Evolutionary conservation across 805 yeast genomes (phyloP), one percentile per base, ranked within the genome.

Genomic region (Candida anglica): DNA sequence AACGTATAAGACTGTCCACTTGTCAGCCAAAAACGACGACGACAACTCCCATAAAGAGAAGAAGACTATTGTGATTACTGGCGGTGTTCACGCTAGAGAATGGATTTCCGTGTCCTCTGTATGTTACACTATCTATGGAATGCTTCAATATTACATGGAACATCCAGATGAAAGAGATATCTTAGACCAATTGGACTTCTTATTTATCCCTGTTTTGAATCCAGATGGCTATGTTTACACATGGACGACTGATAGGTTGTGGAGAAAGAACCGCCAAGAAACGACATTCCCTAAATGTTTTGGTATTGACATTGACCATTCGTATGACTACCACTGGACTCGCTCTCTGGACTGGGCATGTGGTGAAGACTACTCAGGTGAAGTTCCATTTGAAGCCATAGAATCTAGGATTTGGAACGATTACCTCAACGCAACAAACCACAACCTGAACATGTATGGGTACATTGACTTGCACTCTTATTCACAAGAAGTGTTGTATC

Each of bases 141-240:
- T 66, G 36, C 42, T 66, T n/a, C 41, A 50, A 15, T 54, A 40
- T 36, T 63, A 63, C 40, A 49, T 46, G 15, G 37, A 42, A 15
- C 45, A 60, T 34, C 68, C 66, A 1, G 43, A 66, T 30, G 75
- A 70, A 37, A 63, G 64, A 4, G 57, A 55, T 20, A 77, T 64
- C 39, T 56, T 86, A 39, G 63, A 78, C 29, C 60, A 76, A 28
- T 56, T 86, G 38, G 91, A 86, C 48, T 83, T 84, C 46, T 54
- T 85, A 21, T 78, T 88, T 43, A 69, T 87, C 19, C 97, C 97
- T 0, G 85, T 86, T 9, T 73, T 80, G 56, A 88, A 88, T 50
- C 96, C 96, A 1, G 97, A 88, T 58, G 97, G 97, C 0, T 88
- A 88, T 53, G 85, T 69, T 10, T 82, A 83, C 53, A 69, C 94